Conservation (phyloP, 208 protist genomes). For the Leishmania gerbilli region DNA sequence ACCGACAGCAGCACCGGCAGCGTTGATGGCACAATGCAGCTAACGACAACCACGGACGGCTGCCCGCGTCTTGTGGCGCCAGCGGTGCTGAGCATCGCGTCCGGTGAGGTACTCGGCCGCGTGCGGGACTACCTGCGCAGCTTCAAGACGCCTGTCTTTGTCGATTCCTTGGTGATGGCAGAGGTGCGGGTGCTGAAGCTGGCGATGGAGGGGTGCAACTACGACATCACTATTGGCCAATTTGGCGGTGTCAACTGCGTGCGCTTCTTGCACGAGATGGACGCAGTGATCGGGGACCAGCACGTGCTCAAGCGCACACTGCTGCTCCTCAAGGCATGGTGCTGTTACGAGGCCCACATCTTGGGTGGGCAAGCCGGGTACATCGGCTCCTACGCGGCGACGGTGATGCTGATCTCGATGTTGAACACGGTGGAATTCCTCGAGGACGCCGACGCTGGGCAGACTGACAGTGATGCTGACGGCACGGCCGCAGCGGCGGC, state of each 20-base stretch:
- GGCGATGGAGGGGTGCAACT: conserved; percentile 82
- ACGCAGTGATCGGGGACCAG: conserved; percentile 70
- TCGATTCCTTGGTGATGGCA: conserved; percentile 78
- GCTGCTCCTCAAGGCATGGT: conserved; percentile 92
- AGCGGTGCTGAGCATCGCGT: conserved; percentile 58
- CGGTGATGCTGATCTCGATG: conserved; percentile 91
- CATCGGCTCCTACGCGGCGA: conserved; percentile 90
- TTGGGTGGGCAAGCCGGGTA: conserved; percentile 89
- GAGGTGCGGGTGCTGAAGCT: conserved; percentile 91
- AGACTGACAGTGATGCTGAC: neutral
- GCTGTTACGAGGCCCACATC: conserved; percentile 90
- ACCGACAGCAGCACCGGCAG: conserved; percentile 66
- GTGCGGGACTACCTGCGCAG: conserved; percentile 70
- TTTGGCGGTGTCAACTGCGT: conserved; percentile 89
- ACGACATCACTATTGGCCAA: conserved; percentile 92
- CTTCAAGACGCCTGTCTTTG: conserved; percentile 58
- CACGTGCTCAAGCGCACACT: conserved; percentile 92
- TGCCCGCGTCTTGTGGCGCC: conserved; percentile 48
- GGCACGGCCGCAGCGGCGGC: neutral
- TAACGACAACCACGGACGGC: conserved; percentile 44
- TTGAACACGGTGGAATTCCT: conserved; percentile 88
- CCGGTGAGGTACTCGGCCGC: conserved; percentile 64
- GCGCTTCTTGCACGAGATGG: conserved; percentile 89
- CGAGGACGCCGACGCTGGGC: conserved; percentile 53
- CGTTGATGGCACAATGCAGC: conserved; percentile 55